Conservation (phyloP, 441 rosid genomes). For the Melastoma candidum region DNA sequence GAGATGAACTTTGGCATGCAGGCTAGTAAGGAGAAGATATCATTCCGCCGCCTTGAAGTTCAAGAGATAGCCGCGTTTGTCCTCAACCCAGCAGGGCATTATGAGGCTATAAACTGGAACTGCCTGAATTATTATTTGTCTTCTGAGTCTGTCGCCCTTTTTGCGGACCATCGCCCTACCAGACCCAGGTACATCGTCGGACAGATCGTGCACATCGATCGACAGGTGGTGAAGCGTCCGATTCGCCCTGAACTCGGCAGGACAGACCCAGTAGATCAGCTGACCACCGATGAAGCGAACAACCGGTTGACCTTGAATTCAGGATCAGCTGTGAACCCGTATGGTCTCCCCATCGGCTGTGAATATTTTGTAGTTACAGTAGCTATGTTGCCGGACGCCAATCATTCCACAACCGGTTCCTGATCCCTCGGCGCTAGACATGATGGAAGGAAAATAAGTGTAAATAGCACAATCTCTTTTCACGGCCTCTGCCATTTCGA, state of each 20-base stretch:
- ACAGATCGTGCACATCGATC: slow-evolving; percentile 88
- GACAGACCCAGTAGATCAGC: slow-evolving; percentile 30
- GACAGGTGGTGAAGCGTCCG: slow-evolving; percentile 49
- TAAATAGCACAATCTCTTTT: slow-evolving; percentile 21
- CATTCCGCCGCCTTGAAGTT: slow-evolving; percentile 73
- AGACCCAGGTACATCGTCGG: slow-evolving; percentile 82
- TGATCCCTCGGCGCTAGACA: slow-evolving; percentile 46
- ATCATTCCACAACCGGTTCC: slow-evolving; percentile 66
- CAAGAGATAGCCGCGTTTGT: slow-evolving; percentile 96
- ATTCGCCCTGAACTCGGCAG: slow-evolving; percentile 24
- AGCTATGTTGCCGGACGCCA: slow-evolving; percentile 92
- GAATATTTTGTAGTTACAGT: slow-evolving; percentile 92
- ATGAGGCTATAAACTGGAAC: slow-evolving; percentile 75
- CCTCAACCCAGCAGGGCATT: slow-evolving; percentile 65
- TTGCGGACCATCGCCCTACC: slow-evolving; percentile 74
- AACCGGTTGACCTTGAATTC: slow-evolving; percentile 44
- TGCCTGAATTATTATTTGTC: slow-evolving; percentile 77
- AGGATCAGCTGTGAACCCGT: slow-evolving; percentile 48
- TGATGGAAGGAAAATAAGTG: slow-evolving; percentile 69
- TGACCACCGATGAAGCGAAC: slow-evolving; percentile 37
- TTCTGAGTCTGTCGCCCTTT: slow-evolving; percentile 86
- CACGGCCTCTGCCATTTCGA: background rate
- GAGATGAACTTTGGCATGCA: slow-evolving; percentile 18
- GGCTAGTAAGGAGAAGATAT: slow-evolving; percentile 93
- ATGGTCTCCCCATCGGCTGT: slow-evolving; percentile 72